Evolutionary conservation across 768 basidiomycete genomes (phyloP).

Genomic region (Boletus reticuloceps): DNA sequence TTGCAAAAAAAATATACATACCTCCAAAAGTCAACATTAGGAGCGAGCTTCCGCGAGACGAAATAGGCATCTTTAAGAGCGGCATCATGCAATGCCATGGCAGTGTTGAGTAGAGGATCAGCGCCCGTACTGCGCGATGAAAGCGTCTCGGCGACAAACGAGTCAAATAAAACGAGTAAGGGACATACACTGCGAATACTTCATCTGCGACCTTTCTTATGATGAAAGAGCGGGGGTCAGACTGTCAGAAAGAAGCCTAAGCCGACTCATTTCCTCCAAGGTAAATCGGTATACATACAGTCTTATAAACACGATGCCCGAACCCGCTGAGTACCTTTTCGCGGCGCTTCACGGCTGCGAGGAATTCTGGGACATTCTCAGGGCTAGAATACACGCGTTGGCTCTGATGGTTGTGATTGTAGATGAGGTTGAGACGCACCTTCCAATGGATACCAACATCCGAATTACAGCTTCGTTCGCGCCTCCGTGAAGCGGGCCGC

Average conservation of each 20-base stretch:
- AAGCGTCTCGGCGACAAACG: neutral
- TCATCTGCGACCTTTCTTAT: slow-evolving; percentile 88
- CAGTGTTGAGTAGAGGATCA: slow-evolving; percentile 83
- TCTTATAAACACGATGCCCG: slow-evolving; percentile 84
- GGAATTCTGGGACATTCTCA: slow-evolving; percentile 79
- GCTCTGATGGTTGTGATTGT: neutral
- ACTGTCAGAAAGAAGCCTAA: slow-evolving; percentile 39
- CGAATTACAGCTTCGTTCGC: slow-evolving; percentile 94
- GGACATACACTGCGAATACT: slow-evolving; percentile 79
- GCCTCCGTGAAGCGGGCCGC: slow-evolving; percentile 52
- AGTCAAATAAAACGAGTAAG: neutral
- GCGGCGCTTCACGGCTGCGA: slow-evolving; percentile 83
- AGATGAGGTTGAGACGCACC: slow-evolving; percentile 39
- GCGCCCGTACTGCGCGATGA: slow-evolving; percentile 62
- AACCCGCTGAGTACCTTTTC: slow-evolving; percentile 91
- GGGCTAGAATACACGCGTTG: slow-evolving; percentile 43
- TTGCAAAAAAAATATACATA: neutral
- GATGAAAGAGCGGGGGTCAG: slow-evolving; percentile 88
- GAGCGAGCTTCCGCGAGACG: slow-evolving; percentile 72
- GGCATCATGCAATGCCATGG: slow-evolving; percentile 83
- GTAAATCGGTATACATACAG: slow-evolving; percentile 37
- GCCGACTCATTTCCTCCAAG: neutral
- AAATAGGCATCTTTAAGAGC: slow-evolving; percentile 94
- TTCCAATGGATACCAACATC: slow-evolving; percentile 87
- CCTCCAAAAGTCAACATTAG: slow-evolving; percentile 91